These are phyloP conservation scores for Musa balbisiana DNA, from an alignment of 202 grass and related monocot species.

Conservation along the genomic window DNA sequence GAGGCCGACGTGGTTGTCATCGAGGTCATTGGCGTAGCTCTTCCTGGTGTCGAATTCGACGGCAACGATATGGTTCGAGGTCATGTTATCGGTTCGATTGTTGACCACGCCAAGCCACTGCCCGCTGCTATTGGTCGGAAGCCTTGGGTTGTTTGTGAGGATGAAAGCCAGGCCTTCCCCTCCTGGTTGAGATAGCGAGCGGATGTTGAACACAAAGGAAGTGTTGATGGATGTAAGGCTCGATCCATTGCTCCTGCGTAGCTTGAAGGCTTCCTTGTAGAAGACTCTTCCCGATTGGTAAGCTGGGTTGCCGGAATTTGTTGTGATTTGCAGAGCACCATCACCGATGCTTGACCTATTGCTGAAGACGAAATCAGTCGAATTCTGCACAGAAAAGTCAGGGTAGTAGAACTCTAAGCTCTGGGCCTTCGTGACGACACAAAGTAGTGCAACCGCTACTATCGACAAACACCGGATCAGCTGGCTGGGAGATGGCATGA, in stretches of 20 bases:
- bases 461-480: neutral
- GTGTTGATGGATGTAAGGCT: slow-evolving; percentile 27
- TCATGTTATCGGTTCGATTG: slow-evolving; percentile 13
- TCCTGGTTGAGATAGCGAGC: neutral
- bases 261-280: slow-evolving; percentile 29
- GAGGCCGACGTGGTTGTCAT: slow-evolving; percentile 37
- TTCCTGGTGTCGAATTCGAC: slow-evolving; percentile 52
- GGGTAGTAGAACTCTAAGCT: slow-evolving; percentile 18
- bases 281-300: slow-evolving; percentile 32
- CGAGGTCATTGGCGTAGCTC: slow-evolving; percentile 26
- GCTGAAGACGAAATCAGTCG: slow-evolving; percentile 40
- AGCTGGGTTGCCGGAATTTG: slow-evolving; percentile 19
- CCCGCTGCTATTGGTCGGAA: slow-evolving; percentile 36
- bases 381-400: slow-evolving; percentile 18
- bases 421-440: no score
- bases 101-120: slow-evolving; percentile 35
- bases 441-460: neutral
- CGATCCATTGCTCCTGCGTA: slow-evolving; percentile 19
- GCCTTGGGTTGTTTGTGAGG: slow-evolving; percentile 29
- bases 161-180: slow-evolving; percentile 51
- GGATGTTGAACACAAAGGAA: slow-evolving; percentile 39
- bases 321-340: slow-evolving; percentile 36
- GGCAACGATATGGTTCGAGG: slow-evolving; percentile 27
- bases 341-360: slow-evolving; percentile 18
- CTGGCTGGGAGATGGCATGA: neutral